A percentile compares a stretch with the other conserved stretches of the same genome.
phyloP scores from a whole-genome alignment of 495 filamentous ascomycete species.

The Aspergillus saccharolyticus region DNA sequence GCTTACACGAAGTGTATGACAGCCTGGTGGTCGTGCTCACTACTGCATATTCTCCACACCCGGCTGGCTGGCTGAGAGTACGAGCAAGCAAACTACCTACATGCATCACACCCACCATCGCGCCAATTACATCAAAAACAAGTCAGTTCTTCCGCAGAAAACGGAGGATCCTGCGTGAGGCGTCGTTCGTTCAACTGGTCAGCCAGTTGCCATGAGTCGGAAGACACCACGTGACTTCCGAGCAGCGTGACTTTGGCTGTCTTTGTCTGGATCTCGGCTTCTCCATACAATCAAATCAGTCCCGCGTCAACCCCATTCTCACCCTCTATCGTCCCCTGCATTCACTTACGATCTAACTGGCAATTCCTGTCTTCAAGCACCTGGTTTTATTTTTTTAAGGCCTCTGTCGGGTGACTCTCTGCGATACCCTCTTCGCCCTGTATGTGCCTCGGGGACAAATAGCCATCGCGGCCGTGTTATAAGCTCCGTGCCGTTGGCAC shows the following conservation, averaged over 20 bases:
- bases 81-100: no score
- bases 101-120: no score
- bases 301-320: conserved; percentile 1
- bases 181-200: no score
- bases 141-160: no score
- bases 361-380: not conserved
- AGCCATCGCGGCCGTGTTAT: conserved; percentile 7
- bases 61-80: no score
- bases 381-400: not conserved
- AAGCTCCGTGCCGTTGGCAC: conserved; percentile 1
- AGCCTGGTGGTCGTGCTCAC: no score
- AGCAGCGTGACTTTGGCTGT: not conserved
- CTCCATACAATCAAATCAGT: not conserved
- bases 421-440: conserved; percentile 9
- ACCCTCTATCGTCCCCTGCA: not conserved
- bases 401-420: not conserved
- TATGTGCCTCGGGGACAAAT: conserved; percentile 12
- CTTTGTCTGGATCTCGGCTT: not conserved
- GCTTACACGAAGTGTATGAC: no score
- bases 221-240: not conserved
- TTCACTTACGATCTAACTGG: not conserved
- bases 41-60: no score
- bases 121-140: no score
- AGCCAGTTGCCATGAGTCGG: not conserved
- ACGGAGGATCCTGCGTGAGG: no score